phyloP scores from a whole-genome alignment of 2,329 filamentous ascomycete species.

The Graphilbum ipis-grandicollis region DNA sequence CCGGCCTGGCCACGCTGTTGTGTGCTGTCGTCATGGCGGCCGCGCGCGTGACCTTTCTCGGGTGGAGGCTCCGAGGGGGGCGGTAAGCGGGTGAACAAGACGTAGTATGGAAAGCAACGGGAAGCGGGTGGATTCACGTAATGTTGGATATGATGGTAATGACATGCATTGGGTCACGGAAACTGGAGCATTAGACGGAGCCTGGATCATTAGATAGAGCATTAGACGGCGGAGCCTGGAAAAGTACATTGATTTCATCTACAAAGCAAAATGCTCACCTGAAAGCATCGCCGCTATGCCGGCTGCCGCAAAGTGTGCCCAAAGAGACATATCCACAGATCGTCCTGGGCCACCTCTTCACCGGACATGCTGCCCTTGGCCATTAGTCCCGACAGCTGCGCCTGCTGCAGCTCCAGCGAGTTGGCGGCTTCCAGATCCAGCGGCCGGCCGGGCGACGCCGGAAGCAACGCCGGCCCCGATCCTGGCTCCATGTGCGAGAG shows the following conservation, averaged over 20 bases:
- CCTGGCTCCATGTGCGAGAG: constrained; percentile 56
- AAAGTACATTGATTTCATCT: too few species aligned
- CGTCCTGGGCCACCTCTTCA: constrained; percentile 60
- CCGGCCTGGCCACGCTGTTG: constrained; percentile 6
- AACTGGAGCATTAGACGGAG: too few species aligned
- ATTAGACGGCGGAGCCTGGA: too few species aligned
- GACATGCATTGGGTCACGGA: too few species aligned
- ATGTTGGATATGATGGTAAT: too few species aligned
- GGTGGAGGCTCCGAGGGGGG: constrained; percentile 4
- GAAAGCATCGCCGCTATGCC: background rate
- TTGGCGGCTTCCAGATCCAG: constrained; percentile 81
- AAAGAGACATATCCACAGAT: constrained; percentile 84
- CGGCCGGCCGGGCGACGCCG: too few species aligned
- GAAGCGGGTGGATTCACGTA: too few species aligned
- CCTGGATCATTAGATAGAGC: too few species aligned
- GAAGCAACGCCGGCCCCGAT: constrained; percentile 12
- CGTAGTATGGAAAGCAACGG: too few species aligned
- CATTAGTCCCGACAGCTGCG: constrained; percentile 52
- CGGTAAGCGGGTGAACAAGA: too few species aligned
- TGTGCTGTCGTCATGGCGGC: constrained; percentile 2
- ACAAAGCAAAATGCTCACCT: too few species aligned
- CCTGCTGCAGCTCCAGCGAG: constrained; percentile 63
- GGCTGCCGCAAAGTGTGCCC: constrained; percentile 27
- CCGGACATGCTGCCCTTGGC: constrained; percentile 53
- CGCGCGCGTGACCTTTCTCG: constrained; percentile 4